Evolutionary conservation across 2,329 filamentous ascomycete genomes (phyloP), one percentile per base, ranked within the genome.

Genomic region (Fusarium domesticum): DNA sequence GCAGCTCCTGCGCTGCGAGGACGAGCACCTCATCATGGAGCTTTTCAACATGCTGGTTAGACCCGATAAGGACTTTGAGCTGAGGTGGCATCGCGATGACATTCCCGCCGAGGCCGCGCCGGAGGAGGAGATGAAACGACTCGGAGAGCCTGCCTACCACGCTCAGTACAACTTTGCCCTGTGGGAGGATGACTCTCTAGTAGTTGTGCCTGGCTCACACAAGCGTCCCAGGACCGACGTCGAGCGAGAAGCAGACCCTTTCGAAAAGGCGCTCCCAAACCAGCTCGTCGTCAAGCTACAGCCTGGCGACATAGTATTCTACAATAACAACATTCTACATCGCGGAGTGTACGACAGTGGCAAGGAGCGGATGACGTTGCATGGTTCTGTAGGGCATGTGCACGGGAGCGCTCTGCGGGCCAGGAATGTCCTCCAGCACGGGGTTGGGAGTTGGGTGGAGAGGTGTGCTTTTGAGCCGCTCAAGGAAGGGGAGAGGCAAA

Each of bases 161-260:
- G 85, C 89, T 30, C 90, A 96, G 70, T 96, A 89, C 79, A 96
- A 96, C 64, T 73, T 95, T 34, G 84, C 89, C 6, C 73, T 95
- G 6, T 90, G 82, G 62, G 80, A 84, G 28, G 90, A 95, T 63
- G 73, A 77, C 12, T 85, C 81, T 37, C 69, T 95, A 6, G 70
- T 95, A 6, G 81, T 93, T 0, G 79, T 95, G 0, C 89, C 89
- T 0, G 87, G 86, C 0, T 87, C 83, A 5, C 90, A 96, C 64
- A 68, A 63, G 19, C 78, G 89, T 6, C 78, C 86, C 25, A 71
- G 89, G 35, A 95, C 88, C 1, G 76, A 81, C 5, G 63, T 57
- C 1, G 90, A 95, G 74, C 74, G 88, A 11, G 65, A 60, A 6
- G 88, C 87, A 1, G 80, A 74, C 16, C 83, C 85, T 0, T 86